A percentile compares a stretch with the other conserved stretches of the same genome.
Conservation (phyloP, 257 asterid genomes). For the Verbascum thapsus region DNA sequence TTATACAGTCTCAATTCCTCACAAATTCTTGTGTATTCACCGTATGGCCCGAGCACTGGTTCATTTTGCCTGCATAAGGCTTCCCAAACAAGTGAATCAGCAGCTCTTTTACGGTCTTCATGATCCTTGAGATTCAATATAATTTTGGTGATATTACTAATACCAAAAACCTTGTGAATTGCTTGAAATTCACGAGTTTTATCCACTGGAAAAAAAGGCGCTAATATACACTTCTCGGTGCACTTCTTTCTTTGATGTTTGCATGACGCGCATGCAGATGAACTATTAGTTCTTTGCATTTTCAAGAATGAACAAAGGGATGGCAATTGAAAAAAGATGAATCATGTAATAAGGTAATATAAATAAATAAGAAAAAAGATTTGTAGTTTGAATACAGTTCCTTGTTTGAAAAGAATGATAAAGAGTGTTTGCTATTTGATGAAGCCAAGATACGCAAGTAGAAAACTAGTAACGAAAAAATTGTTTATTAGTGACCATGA, state of each 20-base stretch:
- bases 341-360: slow-evolving; percentile 18
- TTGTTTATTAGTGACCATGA: slow-evolving; percentile 40
- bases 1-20: slow-evolving; percentile 68
- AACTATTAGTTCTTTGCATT: slow-evolving; percentile 43
- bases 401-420: slow-evolving; percentile 36
- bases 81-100: slow-evolving; percentile 83
- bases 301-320: background rate
- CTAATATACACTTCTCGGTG: slow-evolving; percentile 67
- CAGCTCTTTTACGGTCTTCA: slow-evolving; percentile 55
- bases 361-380: slow-evolving; percentile 9
- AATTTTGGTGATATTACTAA: slow-evolving; percentile 66
- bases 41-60: slow-evolving; percentile 62
- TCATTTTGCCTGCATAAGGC: slow-evolving; percentile 69
- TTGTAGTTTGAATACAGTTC: slow-evolving; percentile 24
- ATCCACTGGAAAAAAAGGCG: slow-evolving; percentile 66
- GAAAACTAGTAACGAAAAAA: slow-evolving; percentile 33
- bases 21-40: slow-evolving; percentile 54
- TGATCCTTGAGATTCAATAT: slow-evolving; percentile 46
- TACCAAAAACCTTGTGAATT: slow-evolving; percentile 80
- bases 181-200: slow-evolving; percentile 68
- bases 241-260: slow-evolving; percentile 93
- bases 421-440: slow-evolving; percentile 48
- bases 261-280: slow-evolving; percentile 92
- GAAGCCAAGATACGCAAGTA: slow-evolving; percentile 28
- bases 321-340: background rate